Evolutionary conservation across 192 early-diverging fungal genomes (phyloP), one percentile per base, ranked within the genome.

Genomic region (Rhizoclosmatium globosum): DNA sequence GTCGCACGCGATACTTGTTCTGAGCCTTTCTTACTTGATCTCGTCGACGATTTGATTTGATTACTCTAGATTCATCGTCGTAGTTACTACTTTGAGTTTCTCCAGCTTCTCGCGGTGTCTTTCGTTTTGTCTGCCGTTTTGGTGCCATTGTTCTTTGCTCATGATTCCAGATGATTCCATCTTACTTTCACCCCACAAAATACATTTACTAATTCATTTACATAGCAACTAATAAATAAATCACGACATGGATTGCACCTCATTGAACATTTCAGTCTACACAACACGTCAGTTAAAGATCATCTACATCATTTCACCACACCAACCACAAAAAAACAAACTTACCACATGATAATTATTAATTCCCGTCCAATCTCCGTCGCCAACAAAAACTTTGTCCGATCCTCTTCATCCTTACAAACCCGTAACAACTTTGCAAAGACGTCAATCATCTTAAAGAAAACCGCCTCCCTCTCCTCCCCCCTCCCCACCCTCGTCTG

Each of bases 271-370:
- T 9, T 62, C 60, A 39, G 60, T 21, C 60, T 62, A 7, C 60
- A 62, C 7, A 21, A 31, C 7, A 62, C 31, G 31, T 31, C 31
- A 31, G 31, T 31, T 31, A 62, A 62, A 62, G 38, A 0, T 7
- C 4, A 39, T 9, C 9, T 31, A 21, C 23, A 62, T 31, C 15
- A 62, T 19, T 7, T 62, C 60, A 19, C 38, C 9, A 62, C 15
- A 62, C 15, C 7, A 19, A 62, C 60, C 9, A 62, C 15, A 62
- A 19, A 62, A 19, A 62, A 62, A 62, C 11, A 19, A 1, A 62
- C 60, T 62, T 21, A 62, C 60, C 9, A 62, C 60, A 62, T 62
- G 60, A 62, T 62, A 62, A 62, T 62, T 62, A 39, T 62, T 62
- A 21, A 62, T 62, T 62, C 60, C 23, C 60, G 7, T 39, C 60